phyloP scores from a whole-genome alignment of 2,329 filamentous ascomycete genomes.

The Furcasterigmium sp. region DNA sequence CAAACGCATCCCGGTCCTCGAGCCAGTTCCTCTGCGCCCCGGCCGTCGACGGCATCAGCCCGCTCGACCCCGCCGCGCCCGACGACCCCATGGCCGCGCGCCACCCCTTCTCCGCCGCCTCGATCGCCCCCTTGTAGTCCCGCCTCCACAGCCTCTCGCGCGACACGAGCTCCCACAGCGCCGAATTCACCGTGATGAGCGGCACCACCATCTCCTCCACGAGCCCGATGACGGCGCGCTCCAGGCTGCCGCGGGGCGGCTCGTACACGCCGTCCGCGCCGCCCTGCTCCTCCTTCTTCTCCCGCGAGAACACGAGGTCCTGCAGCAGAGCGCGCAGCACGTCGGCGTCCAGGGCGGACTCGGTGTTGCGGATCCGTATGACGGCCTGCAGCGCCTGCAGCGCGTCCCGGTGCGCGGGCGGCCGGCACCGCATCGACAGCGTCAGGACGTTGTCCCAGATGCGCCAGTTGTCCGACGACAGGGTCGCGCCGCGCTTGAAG shows the following conservation, averaged over 20 bases:
- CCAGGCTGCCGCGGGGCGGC: slow-evolving; percentile 52
- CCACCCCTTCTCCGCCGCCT: slow-evolving; percentile 88
- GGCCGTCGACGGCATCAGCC: not conserved
- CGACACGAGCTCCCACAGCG: slow-evolving; percentile 71
- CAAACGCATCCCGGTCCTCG: slow-evolving; percentile 61
- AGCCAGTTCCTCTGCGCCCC: slow-evolving; percentile 35
- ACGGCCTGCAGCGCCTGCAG: slow-evolving; percentile 70
- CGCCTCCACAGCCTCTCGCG: slow-evolving; percentile 68
- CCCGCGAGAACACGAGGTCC: slow-evolving; percentile 53
- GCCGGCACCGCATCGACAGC: slow-evolving; percentile 70
- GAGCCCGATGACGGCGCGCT: slow-evolving; percentile 62
- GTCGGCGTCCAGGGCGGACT: slow-evolving; percentile 71
- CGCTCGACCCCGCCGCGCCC: slow-evolving; percentile 1
- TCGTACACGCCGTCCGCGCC: slow-evolving; percentile 24
- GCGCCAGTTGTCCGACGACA: slow-evolving; percentile 81
- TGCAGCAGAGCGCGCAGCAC: slow-evolving; percentile 68
- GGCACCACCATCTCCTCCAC: slow-evolving; percentile 73
- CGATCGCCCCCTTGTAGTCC: slow-evolving; percentile 67
- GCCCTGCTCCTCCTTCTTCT: slow-evolving; percentile 25
- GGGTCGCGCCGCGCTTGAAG: slow-evolving; percentile 78
- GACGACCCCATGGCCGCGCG: slow-evolving; percentile 48
- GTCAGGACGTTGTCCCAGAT: slow-evolving; percentile 98
- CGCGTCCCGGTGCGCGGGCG: slow-evolving; percentile 71
- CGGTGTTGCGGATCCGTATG: slow-evolving; percentile 70
- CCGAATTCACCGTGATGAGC: slow-evolving; percentile 73